Conservation (phyloP, 2,329 filamentous ascomycete genomes). For the Cladosporium sp. region DNA sequence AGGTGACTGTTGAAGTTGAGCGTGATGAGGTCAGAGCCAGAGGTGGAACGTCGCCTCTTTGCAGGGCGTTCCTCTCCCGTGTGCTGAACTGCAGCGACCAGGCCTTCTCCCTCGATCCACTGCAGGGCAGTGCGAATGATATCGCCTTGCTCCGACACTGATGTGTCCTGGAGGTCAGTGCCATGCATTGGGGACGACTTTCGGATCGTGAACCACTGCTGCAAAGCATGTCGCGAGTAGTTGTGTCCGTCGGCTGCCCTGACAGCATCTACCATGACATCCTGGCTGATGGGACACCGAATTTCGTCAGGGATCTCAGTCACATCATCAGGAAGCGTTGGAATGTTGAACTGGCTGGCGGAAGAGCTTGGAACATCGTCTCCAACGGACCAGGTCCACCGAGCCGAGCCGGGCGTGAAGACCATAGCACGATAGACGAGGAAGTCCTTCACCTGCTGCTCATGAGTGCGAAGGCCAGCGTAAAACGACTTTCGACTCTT, state of each 20-base stretch:
- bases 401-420: slow-evolving; percentile 19
- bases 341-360: not conserved
- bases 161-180: slow-evolving; percentile 29
- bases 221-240: slow-evolving; percentile 40
- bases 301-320: not conserved
- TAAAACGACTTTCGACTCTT: not conserved
- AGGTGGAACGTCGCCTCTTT: not conserved
- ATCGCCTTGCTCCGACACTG: slow-evolving; percentile 29
- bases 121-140: slow-evolving; percentile 27
- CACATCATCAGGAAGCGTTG: not conserved
- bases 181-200: slow-evolving; percentile 39
- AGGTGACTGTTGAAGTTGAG: slow-evolving; percentile 2
- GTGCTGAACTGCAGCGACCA: not conserved
- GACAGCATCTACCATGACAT: slow-evolving; percentile 41
- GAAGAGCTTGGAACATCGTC: slow-evolving; percentile 31
- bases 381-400: slow-evolving; percentile 35
- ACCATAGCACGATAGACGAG: slow-evolving; percentile 32
- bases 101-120: slow-evolving; percentile 1
- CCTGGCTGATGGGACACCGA: slow-evolving; percentile 39
- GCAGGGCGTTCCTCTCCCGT: not conserved
- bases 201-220: slow-evolving; percentile 39
- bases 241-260: slow-evolving; percentile 37
- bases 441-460: slow-evolving; percentile 33
- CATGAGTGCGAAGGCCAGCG: slow-evolving; percentile 26
- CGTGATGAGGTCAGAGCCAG: not conserved